Conservation (phyloP, 2,329 filamentous ascomycete genomes). For the Cladosporium sp. region DNA sequence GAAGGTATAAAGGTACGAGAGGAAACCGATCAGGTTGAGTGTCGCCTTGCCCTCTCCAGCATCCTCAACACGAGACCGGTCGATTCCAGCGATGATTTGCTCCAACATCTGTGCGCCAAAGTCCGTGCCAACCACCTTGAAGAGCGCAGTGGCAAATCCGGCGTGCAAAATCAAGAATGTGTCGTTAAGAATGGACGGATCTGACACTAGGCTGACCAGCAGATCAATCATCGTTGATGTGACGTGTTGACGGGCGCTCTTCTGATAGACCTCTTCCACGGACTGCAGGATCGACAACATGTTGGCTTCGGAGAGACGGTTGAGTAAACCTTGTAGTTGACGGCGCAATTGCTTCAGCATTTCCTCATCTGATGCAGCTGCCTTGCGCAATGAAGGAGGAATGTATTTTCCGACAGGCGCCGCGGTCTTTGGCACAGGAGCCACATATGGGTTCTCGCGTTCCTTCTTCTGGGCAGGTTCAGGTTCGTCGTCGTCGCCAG, state of each 20-base stretch:
- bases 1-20: constrained; percentile 89
- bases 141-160: constrained; percentile 83
- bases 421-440: constrained; percentile 57
- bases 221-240: constrained; percentile 77
- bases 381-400: constrained; percentile 76
- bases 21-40: constrained; percentile 76
- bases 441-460: constrained; percentile 85
- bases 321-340: constrained; percentile 84
- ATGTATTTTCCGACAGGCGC: constrained; percentile 70
- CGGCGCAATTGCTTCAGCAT: constrained; percentile 68
- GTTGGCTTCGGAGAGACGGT: constrained; percentile 89
- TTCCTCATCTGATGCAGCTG: constrained; percentile 64
- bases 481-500: constrained; percentile 35
- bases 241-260: constrained; percentile 83
- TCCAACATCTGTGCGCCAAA: constrained; percentile 87
- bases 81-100: constrained; percentile 72
- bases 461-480: constrained; percentile 43
- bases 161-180: constrained; percentile 89
- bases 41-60: constrained; percentile 57
- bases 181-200: constrained; percentile 75
- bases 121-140: constrained; percentile 82
- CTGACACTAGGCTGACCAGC: constrained; percentile 75
- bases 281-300: constrained; percentile 80
- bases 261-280: constrained; percentile 78
- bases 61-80: constrained; percentile 44